Conservation (phyloP, 495 filamentous ascomycete species). For the Schizothecium vesticola region DNA sequence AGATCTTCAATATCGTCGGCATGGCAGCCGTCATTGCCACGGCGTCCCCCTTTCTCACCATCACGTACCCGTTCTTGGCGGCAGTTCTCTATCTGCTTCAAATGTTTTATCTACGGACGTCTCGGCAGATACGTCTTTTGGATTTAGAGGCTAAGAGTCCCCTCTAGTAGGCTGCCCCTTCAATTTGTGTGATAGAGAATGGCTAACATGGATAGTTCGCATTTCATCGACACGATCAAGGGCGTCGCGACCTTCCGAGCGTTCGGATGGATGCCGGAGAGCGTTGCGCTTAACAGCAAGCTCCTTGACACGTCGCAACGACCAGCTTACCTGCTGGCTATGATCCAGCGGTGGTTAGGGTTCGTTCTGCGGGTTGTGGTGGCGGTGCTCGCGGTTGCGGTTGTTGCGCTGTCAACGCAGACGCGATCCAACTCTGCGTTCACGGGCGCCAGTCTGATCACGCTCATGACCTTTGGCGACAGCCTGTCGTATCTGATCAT, state of each 20-base stretch:
- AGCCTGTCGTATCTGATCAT: slow-evolving; percentile 13
- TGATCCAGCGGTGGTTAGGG: slow-evolving; percentile 50
- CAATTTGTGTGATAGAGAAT: not conserved
- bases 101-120: slow-evolving; percentile 50
- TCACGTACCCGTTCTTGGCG: slow-evolving; percentile 27
- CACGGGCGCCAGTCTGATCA: slow-evolving; percentile 28
- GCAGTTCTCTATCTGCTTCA: slow-evolving; percentile 44
- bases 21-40: slow-evolving; percentile 29
- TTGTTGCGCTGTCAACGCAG: slow-evolving; percentile 30
- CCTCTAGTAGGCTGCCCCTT: slow-evolving; percentile 13
- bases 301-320: slow-evolving; percentile 51
- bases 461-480: slow-evolving; percentile 26
- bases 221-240: slow-evolving; percentile 42
- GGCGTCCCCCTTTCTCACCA: slow-evolving; percentile 22
- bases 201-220: slow-evolving; percentile 21
- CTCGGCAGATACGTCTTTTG: slow-evolving; percentile 51
- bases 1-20: slow-evolving; percentile 10
- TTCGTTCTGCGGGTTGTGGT: slow-evolving; percentile 45
- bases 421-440: slow-evolving; percentile 20
- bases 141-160: slow-evolving; percentile 41
- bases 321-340: slow-evolving; percentile 48
- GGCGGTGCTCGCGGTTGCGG: slow-evolving; percentile 33
- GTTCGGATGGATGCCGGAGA: slow-evolving; percentile 40
- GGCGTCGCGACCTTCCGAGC: slow-evolving; percentile 48
- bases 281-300: slow-evolving; percentile 42